A percentile compares a stretch with the other conserved stretches of the same genome.
Conservation (phyloP, 805 yeast genomes). For the Kazachstania martiniae region DNA sequence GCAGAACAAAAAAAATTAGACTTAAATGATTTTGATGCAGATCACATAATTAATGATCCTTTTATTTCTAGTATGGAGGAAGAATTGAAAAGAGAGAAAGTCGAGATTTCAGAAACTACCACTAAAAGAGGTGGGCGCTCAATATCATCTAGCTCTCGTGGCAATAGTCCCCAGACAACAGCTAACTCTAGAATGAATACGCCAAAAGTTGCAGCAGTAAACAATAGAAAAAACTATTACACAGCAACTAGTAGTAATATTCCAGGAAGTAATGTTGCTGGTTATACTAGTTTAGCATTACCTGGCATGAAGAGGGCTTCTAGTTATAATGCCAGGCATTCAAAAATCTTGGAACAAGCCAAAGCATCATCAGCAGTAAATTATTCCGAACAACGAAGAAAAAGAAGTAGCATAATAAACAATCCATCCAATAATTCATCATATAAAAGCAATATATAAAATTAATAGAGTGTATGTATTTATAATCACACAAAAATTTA, state of each 20-base stretch:
- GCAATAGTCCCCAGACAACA: not conserved
- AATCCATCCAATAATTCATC: no score
- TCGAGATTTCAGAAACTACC: no score
- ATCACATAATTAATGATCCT: not conserved
- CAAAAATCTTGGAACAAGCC: no score
- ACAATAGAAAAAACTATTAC: constrained; percentile 1
- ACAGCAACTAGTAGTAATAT: not conserved
- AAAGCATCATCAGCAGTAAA: no score
- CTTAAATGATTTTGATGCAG: not conserved
- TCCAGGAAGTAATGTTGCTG: constrained; percentile 1
- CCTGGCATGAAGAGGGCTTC: constrained; percentile 4
- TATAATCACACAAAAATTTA: no score
- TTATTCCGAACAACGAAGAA: constrained; percentile 1
- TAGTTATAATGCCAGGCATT: not conserved
- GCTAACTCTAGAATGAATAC: no score
- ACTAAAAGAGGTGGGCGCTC: no score
- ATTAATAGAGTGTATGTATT: no score
- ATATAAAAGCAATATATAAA: no score
- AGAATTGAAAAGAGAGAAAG: no score
- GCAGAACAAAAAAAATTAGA: constrained; percentile 10
- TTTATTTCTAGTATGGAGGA: not conserved
- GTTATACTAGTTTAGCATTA: constrained; percentile 1
- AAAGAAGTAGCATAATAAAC: not conserved
- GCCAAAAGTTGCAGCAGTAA: not conserved
- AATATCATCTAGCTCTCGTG: no score